A percentile compares a stretch with the other conserved stretches of the same genome.
Evolutionary conservation across 257 asterid genomes (phyloP).

Genomic region (Nicotiana otophora): DNA sequence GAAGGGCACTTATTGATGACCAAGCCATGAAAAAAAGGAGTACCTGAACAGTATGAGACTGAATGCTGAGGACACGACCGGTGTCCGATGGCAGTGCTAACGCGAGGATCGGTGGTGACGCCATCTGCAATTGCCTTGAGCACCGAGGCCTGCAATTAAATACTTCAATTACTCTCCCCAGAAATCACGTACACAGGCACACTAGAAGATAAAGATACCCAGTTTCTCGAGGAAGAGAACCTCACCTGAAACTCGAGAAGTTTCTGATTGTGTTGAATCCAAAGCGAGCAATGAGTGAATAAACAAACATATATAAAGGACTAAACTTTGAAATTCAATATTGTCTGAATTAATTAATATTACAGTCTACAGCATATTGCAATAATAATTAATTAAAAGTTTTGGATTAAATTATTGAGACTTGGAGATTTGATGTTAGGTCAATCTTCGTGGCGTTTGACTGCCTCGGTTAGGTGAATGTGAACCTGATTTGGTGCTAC

Average conservation of each 20-base stretch:
- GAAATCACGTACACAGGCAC: not conserved
- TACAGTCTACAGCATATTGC: not conserved
- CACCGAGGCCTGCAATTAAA: slow-evolving; percentile 35
- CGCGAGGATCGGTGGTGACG: slow-evolving; percentile 78
- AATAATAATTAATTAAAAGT: not conserved
- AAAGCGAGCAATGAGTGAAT: slow-evolving; percentile 10
- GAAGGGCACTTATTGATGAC: not conserved
- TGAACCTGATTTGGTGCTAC: not conserved
- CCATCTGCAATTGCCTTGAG: slow-evolving; percentile 43
- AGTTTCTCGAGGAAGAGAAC: not conserved
- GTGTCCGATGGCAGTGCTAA: slow-evolving; percentile 82
- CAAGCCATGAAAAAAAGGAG: slow-evolving; percentile 6
- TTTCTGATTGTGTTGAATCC: slow-evolving; percentile 17
- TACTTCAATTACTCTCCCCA: slow-evolving; percentile 8
- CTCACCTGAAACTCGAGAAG: slow-evolving; percentile 39
- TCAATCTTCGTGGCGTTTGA: not conserved
- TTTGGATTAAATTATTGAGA: not conserved
- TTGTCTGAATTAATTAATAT: not conserved
- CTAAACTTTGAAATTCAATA: not conserved
- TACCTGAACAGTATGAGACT: slow-evolving; percentile 98
- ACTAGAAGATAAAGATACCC: not conserved
- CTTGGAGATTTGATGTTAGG: not conserved
- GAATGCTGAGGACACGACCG: slow-evolving; percentile 92
- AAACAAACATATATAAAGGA: slow-evolving; percentile 24
- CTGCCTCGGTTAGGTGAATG: not conserved